phyloP scores from a whole-genome alignment of 805 yeast genomes.

The Grigorovia yakushimaensis region DNA sequence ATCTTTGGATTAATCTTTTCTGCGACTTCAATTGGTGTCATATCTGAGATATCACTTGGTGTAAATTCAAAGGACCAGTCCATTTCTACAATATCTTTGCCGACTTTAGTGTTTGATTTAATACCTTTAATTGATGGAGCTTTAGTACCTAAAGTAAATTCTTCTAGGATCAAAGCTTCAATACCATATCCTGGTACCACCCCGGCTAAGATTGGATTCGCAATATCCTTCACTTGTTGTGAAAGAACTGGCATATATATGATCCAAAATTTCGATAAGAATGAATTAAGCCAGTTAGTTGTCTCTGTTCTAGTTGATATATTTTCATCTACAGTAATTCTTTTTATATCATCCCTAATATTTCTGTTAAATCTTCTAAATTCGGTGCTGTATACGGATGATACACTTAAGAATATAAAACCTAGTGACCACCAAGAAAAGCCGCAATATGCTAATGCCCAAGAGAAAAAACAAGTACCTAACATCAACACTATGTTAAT shows the following conservation, averaged over 20 bases:
- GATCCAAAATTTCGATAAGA: slow-evolving; percentile 75
- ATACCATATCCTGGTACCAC: slow-evolving; percentile 79
- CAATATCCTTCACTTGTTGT: slow-evolving; percentile 59
- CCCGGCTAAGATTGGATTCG: slow-evolving; percentile 58
- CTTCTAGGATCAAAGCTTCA: slow-evolving; percentile 61
- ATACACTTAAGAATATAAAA: slow-evolving; percentile 49
- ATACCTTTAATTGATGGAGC: slow-evolving; percentile 68
- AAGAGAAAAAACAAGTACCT: slow-evolving; percentile 65
- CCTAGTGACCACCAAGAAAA: slow-evolving; percentile 55
- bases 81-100: slow-evolving; percentile 63
- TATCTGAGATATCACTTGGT: slow-evolving; percentile 73
- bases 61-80: slow-evolving; percentile 76
- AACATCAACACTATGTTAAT: slow-evolving; percentile 55
- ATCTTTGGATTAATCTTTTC: slow-evolving; percentile 71
- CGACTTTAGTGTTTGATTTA: slow-evolving; percentile 62
- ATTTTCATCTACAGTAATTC: slow-evolving; percentile 53
- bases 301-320: slow-evolving; percentile 59
- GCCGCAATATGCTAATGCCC: slow-evolving; percentile 54
- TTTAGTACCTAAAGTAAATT: slow-evolving; percentile 72
- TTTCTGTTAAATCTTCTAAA: slow-evolving; percentile 67
- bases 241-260: slow-evolving; percentile 81
- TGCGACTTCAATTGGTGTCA: slow-evolving; percentile 67
- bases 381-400: slow-evolving; percentile 62
- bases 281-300: slow-evolving; percentile 73
- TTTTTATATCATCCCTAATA: slow-evolving; percentile 64